Percentiles rank a stretch among this genome's conserved stretches.
Evolutionary conservation across 2,329 filamentous ascomycete species (phyloP).

Genomic region (Cordyceps tenuipes): DNA sequence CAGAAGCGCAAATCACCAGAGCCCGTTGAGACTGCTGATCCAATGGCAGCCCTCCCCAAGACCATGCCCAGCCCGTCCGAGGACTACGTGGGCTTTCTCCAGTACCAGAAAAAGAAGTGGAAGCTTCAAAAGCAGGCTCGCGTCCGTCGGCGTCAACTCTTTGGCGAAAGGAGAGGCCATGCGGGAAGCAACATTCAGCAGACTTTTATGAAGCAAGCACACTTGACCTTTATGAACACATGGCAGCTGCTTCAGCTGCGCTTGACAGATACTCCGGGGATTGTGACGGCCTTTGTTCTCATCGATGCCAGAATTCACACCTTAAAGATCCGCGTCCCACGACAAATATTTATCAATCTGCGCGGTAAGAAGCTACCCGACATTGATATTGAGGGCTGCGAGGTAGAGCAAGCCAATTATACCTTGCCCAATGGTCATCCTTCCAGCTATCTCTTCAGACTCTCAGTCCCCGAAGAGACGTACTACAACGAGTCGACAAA

Average conservation of each 20-base stretch:
- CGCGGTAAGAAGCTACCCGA: constrained; percentile 82
- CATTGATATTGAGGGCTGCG: constrained; percentile 76
- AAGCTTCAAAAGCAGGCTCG: constrained; percentile 92
- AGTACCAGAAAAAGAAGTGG: constrained; percentile 98
- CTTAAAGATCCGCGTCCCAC: constrained; percentile 80
- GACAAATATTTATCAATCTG: constrained; percentile 85
- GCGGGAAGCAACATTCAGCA: constrained; percentile 49
- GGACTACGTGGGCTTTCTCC: constrained; percentile 79
- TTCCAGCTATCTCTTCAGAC: constrained; percentile 87
- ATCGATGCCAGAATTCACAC: constrained; percentile 89
- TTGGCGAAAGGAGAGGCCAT: constrained; percentile 66
- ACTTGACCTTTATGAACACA: constrained; percentile 79
- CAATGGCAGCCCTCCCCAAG: constrained; percentile 72
- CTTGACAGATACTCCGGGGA: constrained; percentile 72
- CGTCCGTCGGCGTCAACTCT: constrained; percentile 76
- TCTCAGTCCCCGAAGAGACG: constrained; percentile 79
- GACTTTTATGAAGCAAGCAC: constrained; percentile 84
- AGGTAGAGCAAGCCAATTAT: constrained; percentile 87
- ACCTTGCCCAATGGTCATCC: constrained; percentile 92
- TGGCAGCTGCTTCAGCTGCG: constrained; percentile 92
- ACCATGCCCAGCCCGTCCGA: constrained; percentile 77
- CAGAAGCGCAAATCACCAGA: constrained; percentile 71
- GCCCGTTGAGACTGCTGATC: constrained; percentile 59
- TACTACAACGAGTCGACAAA: constrained; percentile 81
- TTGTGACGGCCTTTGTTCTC: constrained; percentile 81